These are phyloP conservation scores for Colletotrichum filicis DNA, from an alignment of 2,329 filamentous ascomycete genomes.

Conservation along the genomic window DNA sequence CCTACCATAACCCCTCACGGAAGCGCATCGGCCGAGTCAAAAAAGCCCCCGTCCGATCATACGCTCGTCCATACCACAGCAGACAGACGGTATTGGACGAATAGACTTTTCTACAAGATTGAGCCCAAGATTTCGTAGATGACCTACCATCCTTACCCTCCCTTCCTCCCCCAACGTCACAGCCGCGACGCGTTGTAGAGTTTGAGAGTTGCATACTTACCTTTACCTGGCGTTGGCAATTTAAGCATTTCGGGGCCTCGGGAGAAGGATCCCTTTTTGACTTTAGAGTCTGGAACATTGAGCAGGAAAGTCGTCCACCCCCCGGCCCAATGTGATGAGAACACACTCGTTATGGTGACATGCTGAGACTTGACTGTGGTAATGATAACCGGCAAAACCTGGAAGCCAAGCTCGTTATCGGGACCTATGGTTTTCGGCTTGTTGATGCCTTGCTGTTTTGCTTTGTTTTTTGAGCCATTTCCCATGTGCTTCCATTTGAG, in stretches of 20 bases:
- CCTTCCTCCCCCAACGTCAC: neutral
- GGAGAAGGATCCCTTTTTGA: neutral
- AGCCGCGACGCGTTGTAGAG: neutral
- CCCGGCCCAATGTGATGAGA: neutral
- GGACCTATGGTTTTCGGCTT: neutral
- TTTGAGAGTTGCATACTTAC: neutral
- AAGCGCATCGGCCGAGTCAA: neutral
- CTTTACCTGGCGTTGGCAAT: no score
- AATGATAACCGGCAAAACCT: neutral
- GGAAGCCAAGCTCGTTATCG: neutral
- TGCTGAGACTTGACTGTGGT: neutral
- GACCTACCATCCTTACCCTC: neutral
- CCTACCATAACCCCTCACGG: neutral
- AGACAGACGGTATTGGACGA: neutral
- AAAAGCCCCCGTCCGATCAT: neutral
- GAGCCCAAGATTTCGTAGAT: neutral
- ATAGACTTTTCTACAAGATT: neutral
- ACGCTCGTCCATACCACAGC: neutral
- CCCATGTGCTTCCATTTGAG: neutral
- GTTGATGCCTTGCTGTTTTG: neutral
- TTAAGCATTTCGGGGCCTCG: neutral
- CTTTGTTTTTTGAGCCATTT: neutral
- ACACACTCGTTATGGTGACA: neutral
- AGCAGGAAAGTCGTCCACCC: neutral
- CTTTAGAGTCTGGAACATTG: neutral